phyloP scores from a whole-genome alignment of 768 basidiomycete species.

The Amylocystis lapponica region DNA sequence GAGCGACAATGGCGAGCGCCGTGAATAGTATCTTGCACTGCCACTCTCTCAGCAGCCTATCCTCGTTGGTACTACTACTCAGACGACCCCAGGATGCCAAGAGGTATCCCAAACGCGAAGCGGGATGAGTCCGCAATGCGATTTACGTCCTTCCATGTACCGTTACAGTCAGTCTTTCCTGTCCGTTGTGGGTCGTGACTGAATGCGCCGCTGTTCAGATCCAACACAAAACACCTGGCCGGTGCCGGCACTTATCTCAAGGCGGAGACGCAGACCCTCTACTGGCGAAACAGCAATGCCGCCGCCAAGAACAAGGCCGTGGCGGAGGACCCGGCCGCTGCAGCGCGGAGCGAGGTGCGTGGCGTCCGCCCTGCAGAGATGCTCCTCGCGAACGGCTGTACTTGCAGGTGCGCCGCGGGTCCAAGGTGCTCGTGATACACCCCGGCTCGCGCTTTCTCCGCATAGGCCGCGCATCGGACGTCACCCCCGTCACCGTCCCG shows the following conservation, averaged over 20 bases:
- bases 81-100: constrained; percentile 48
- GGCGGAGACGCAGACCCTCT: constrained; percentile 65
- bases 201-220: no score
- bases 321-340: constrained; percentile 34
- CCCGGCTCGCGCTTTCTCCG: constrained; percentile 70
- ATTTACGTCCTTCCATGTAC: constrained; percentile 78
- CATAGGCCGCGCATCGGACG: constrained; percentile 73
- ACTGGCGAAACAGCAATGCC: constrained; percentile 54
- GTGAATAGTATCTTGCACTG: no score
- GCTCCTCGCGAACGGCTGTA: no score
- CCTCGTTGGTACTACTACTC: neutral
- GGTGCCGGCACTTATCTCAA: constrained; percentile 77
- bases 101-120: constrained; percentile 76
- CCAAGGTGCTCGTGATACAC: constrained; percentile 74
- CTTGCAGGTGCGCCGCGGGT: constrained; percentile 54
- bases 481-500: constrained; percentile 61
- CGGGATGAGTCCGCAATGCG: constrained; percentile 78
- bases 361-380: constrained; percentile 5
- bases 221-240: constrained; percentile 79
- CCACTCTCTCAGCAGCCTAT: no score
- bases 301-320: constrained; percentile 40
- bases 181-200: neutral
- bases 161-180: constrained; percentile 56
- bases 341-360: constrained; percentile 38
- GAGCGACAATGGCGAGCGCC: no score